Evolutionary conservation across 331 rosid genomes (phyloP).

Genomic region (Telfairia occidentalis): DNA sequence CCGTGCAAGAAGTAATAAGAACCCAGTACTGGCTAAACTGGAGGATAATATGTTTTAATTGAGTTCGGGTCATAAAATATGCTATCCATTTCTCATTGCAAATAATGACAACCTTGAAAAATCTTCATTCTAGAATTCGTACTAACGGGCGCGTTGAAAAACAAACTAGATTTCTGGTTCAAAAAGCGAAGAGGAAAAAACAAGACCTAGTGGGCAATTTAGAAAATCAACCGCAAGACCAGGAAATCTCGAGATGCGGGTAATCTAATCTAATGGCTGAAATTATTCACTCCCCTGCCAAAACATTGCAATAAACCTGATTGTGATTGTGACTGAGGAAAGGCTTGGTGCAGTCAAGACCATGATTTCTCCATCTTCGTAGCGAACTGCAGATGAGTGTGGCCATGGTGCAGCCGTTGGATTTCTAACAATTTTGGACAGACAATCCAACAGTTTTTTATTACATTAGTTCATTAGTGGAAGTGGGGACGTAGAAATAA

Average conservation of each 20-base stretch:
- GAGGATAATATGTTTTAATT: not conserved
- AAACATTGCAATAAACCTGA: not conserved
- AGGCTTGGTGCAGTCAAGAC: not conserved
- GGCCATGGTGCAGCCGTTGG: slow-evolving; percentile 8
- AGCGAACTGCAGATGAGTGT: not conserved
- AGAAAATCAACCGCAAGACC: slow-evolving; percentile 17
- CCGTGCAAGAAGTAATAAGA: not conserved
- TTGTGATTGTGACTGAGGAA: not conserved
- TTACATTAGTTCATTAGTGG: not conserved
- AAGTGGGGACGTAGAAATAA: not conserved
- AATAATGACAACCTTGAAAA: slow-evolving; percentile 12
- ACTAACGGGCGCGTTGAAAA: slow-evolving; percentile 9
- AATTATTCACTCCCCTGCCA: slow-evolving; percentile 33
- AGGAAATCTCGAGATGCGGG: slow-evolving; percentile 60
- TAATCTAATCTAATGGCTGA: slow-evolving; percentile 31
- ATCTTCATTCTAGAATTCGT: slow-evolving; percentile 4
- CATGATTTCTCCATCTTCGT: not conserved
- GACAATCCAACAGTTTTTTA: not conserved
- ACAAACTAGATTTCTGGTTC: not conserved
- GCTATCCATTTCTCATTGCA: slow-evolving; percentile 1
- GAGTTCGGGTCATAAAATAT: slow-evolving; percentile 6
- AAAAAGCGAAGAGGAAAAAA: slow-evolving; percentile 3
- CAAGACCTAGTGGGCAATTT: slow-evolving; percentile 7
- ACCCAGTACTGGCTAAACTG: not conserved
- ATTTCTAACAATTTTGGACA: not conserved